Percentiles rank a stretch among this genome's conserved stretches.
Conservation (phyloP, 148 eudicot species). For the Vaccinium myrtillus region DNA sequence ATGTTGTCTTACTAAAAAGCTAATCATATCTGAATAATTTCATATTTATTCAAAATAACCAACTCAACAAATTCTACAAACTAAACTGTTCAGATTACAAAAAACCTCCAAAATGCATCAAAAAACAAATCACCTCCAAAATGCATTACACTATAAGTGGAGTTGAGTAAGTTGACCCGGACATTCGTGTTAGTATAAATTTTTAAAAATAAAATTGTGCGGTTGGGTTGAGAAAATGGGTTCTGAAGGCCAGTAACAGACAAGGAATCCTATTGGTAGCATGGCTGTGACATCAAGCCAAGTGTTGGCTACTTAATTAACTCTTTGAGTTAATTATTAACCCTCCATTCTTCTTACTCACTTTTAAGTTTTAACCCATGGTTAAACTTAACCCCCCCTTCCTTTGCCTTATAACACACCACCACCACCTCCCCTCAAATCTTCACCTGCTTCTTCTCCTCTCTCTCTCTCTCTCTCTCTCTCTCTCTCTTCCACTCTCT, state of each 20-base stretch:
- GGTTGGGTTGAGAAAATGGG: background rate
- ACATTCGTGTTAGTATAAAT: too few species aligned
- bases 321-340: slow-evolving; percentile 5
- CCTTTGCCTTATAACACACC: background rate
- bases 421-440: background rate
- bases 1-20: background rate
- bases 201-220: too few species aligned
- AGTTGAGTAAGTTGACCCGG: too few species aligned
- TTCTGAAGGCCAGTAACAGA: slow-evolving; percentile 10
- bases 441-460: background rate
- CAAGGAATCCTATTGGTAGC: slow-evolving; percentile 41
- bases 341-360: background rate
- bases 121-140: background rate
- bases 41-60: background rate
- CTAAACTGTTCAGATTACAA: background rate
- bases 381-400: background rate
- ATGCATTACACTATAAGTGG: too few species aligned
- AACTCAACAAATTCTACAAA: background rate
- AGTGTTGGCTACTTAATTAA: slow-evolving; percentile 38
- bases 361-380: background rate
- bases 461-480: background rate
- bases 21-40: background rate
- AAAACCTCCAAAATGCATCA: background rate
- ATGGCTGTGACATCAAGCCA: slow-evolving; percentile 43
- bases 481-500: background rate